Percentiles rank a stretch among this genome's conserved stretches.
Evolutionary conservation across 2,329 filamentous ascomycete species (phyloP).

Genomic region (Rosellinia necatrix): DNA sequence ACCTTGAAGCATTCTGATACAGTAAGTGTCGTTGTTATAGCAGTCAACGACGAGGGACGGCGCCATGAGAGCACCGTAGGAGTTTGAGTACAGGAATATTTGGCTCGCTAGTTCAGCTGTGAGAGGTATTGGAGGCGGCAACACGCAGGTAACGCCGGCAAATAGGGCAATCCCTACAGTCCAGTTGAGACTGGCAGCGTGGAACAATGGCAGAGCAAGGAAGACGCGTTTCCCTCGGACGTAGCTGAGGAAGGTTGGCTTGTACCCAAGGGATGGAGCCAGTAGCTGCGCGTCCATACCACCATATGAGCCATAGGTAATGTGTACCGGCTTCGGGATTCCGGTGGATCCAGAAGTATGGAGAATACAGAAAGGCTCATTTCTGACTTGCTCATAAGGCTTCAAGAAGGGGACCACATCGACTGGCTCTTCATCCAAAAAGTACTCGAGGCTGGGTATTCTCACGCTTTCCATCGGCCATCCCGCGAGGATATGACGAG

Average conservation of each 20-base stretch:
- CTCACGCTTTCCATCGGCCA: too few species aligned
- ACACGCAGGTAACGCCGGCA: not conserved
- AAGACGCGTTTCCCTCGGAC: too few species aligned
- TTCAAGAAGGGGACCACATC: not conserved
- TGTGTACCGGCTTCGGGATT: not conserved
- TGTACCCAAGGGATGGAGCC: too few species aligned
- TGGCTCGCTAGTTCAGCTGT: not conserved
- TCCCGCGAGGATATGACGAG: too few species aligned
- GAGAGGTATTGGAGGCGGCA: not conserved
- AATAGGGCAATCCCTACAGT: constrained; percentile 1
- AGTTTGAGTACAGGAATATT: not conserved
- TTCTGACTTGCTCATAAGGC: not conserved
- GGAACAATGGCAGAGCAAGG: too few species aligned
- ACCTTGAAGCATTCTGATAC: not conserved
- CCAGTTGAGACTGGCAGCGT: too few species aligned
- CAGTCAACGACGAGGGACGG: constrained; percentile 1
- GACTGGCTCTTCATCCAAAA: too few species aligned
- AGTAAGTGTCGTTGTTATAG: not conserved
- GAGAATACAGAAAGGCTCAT: constrained; percentile 1
- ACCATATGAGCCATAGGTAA: too few species aligned
- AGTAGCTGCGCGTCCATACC: too few species aligned
- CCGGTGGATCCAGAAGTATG: constrained; percentile 4
- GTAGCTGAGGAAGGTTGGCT: too few species aligned
- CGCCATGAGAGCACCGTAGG: not conserved
- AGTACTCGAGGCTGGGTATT: too few species aligned